Evolutionary conservation across 768 basidiomycete species (phyloP).

Genomic region (Galerina marginata): DNA sequence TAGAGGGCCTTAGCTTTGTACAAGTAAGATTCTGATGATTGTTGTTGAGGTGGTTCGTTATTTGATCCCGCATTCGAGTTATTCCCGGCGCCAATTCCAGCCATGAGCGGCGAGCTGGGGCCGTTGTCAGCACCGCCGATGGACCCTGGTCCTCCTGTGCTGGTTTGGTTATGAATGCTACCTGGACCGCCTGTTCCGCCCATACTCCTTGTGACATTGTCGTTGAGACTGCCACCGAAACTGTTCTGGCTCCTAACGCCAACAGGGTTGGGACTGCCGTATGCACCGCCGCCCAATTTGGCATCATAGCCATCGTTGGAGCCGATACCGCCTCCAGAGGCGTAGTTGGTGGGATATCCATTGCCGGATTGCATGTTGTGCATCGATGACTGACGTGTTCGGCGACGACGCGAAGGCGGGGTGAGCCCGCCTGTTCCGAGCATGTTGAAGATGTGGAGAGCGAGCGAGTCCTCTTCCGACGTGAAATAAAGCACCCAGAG

Average conservation of each 20-base stretch:
- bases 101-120: conserved; percentile 70
- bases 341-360: conserved; percentile 67
- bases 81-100: conserved; percentile 67
- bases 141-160: conserved; percentile 42
- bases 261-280: conserved; percentile 51
- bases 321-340: conserved; percentile 72
- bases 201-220: conserved; percentile 39
- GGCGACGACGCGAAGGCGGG: conserved; percentile 78
- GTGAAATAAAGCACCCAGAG: conserved; percentile 98
- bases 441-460: conserved; percentile 86
- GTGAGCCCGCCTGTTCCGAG: conserved; percentile 86
- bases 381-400: conserved; percentile 66
- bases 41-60: conserved; percentile 32
- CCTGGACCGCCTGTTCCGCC: conserved; percentile 46
- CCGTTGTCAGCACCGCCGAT: conserved; percentile 54
- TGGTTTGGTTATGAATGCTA: conserved; percentile 61
- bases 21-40: conserved; percentile 49
- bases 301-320: conserved; percentile 72
- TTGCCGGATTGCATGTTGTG: conserved; percentile 69
- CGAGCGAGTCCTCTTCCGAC: conserved; percentile 91
- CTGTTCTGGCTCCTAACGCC: conserved; percentile 60
- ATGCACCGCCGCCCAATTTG: conserved; percentile 57
- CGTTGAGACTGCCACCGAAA: conserved; percentile 52
- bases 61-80: conserved; percentile 27
- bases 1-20: conserved; percentile 92